phyloP scores from a whole-genome alignment of 306 rosid genomes.

The Glycine soja region DNA sequence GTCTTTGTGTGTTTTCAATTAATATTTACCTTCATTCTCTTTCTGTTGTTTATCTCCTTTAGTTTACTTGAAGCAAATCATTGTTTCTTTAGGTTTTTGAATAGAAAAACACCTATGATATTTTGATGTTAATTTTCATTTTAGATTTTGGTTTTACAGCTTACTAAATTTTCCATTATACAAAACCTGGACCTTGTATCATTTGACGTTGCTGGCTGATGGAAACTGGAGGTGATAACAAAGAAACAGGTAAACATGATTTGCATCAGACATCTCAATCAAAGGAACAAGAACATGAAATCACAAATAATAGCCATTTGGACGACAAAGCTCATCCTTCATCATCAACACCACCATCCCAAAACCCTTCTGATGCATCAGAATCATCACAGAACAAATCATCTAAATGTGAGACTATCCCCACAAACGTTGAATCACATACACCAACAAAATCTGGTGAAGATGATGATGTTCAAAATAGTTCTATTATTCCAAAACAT shows the following conservation, averaged over 20 bases:
- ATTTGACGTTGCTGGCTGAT: slow-evolving; percentile 17
- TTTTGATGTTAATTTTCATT: slow-evolving; percentile 20
- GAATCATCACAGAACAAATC: too few species aligned
- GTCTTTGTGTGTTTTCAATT: too few species aligned
- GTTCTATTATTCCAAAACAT: too few species aligned
- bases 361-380: slow-evolving; percentile 22
- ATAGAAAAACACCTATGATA: neutral
- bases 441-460: too few species aligned
- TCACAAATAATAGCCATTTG: neutral
- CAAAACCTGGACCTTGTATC: slow-evolving; percentile 41
- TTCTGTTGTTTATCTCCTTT: neutral
- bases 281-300: slow-evolving; percentile 42
- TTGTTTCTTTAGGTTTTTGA: slow-evolving; percentile 1
- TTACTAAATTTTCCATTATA: neutral
- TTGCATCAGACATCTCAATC: neutral
- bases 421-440: too few species aligned
- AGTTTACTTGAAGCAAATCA: neutral
- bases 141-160: slow-evolving; percentile 31
- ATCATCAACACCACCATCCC: slow-evolving; percentile 37
- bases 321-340: slow-evolving; percentile 12
- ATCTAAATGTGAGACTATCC: too few species aligned
- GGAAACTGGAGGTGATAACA: slow-evolving; percentile 46
- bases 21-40: neutral
- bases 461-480: too few species aligned
- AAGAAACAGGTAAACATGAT: slow-evolving; percentile 14